Conservation (phyloP, 768 basidiomycete genomes). For the Lactarius sp. region DNA sequence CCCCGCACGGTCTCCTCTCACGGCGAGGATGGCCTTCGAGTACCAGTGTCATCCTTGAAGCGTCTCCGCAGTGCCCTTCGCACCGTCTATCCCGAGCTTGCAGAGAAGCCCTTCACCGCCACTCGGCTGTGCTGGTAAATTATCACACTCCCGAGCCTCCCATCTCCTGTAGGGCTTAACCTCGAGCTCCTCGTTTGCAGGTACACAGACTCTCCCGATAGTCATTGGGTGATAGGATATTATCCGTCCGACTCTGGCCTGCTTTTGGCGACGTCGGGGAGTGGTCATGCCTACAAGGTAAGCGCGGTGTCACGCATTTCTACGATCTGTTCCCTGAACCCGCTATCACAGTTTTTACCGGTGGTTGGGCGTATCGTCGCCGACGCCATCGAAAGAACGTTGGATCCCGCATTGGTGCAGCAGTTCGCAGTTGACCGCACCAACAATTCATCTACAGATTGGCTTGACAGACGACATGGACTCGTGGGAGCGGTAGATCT, state of each 20-base stretch:
- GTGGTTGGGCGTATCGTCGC: constrained; percentile 74
- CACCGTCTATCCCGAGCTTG: constrained; percentile 71
- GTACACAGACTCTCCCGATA: constrained; percentile 87
- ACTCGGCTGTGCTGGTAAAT: constrained; percentile 87
- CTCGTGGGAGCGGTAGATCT: neutral
- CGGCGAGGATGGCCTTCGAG: constrained; percentile 48
- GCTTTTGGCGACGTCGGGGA: constrained; percentile 81
- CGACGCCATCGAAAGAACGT: constrained; percentile 60
- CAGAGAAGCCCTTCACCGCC: constrained; percentile 58
- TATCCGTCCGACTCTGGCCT: constrained; percentile 56
- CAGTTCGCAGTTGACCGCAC: constrained; percentile 63
- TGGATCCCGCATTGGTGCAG: constrained; percentile 45
- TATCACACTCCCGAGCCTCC: neutral
- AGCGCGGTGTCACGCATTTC: neutral
- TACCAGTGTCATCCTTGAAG: constrained; percentile 55
- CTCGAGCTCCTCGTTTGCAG: constrained; percentile 35
- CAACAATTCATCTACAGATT: constrained; percentile 30
- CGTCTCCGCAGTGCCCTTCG: constrained; percentile 49
- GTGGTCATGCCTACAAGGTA: constrained; percentile 86
- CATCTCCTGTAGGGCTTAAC: neutral
- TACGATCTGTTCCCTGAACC: neutral
- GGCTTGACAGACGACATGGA: constrained; percentile 35
- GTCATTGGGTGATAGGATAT: constrained; percentile 84
- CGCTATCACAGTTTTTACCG: constrained; percentile 69
- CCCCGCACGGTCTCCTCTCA: constrained; percentile 72